Evolutionary conservation across 2,329 filamentous ascomycete genomes (phyloP).

Genomic region (Cladobotryum mycophilum): DNA sequence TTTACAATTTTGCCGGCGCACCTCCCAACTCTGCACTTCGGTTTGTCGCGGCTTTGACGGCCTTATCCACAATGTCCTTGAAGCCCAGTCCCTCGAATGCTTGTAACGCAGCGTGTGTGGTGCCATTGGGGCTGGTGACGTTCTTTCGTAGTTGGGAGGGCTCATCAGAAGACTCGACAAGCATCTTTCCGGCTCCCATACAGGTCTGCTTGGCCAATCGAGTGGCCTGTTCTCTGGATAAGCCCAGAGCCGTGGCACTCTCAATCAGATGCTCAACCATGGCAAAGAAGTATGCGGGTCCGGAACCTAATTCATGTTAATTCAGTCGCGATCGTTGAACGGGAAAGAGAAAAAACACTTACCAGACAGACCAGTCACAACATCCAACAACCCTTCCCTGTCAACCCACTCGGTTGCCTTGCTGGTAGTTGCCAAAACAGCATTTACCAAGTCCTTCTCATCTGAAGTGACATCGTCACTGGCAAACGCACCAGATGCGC

Average conservation of each 20-base stretch:
- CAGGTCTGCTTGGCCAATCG: conserved; percentile 45
- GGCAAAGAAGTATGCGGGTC: conserved; percentile 48
- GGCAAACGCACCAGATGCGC: conserved; percentile 42
- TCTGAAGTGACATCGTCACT: conserved; percentile 33
- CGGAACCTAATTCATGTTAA: conserved; percentile 33
- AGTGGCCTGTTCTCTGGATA: conserved; percentile 42
- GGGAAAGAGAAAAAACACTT: conserved; percentile 14
- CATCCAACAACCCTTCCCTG: conserved; percentile 42
- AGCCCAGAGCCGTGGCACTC: conserved; percentile 37
- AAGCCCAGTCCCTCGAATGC: conserved; percentile 41
- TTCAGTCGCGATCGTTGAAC: background rate
- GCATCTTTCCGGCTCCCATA: conserved; percentile 45
- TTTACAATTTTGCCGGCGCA: conserved; percentile 30
- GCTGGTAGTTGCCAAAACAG: conserved; percentile 40
- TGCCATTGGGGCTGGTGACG: conserved; percentile 48
- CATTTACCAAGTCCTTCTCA: conserved; percentile 36
- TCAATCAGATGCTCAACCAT: conserved; percentile 45
- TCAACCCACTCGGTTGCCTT: conserved; percentile 45
- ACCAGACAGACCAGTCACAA: conserved; percentile 46
- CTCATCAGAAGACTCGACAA: conserved; percentile 39
- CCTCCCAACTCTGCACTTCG: conserved; percentile 32
- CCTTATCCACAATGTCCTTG: conserved; percentile 37
- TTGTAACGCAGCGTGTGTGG: conserved; percentile 42
- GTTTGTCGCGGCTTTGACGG: conserved; percentile 39
- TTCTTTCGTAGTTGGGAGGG: conserved; percentile 43